These are phyloP conservation scores for Alternaria angustiovoidea DNA, from an alignment of 2,329 filamentous ascomycete genomes.

Conservation along the genomic window DNA sequence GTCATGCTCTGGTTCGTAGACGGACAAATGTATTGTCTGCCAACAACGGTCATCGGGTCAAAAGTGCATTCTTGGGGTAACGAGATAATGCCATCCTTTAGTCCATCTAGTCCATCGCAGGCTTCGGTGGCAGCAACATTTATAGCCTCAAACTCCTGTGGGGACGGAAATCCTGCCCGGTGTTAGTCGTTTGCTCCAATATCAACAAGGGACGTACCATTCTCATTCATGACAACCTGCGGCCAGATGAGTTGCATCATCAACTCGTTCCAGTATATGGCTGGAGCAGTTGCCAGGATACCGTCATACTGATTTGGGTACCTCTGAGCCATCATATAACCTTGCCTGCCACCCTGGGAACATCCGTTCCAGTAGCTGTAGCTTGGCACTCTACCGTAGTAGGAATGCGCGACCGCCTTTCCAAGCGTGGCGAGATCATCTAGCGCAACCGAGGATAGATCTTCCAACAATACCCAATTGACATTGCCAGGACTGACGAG, in stretches of 20 bases:
- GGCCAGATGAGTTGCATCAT: slow-evolving; percentile 31
- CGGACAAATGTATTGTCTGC: slow-evolving; percentile 15
- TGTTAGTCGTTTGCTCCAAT: neutral
- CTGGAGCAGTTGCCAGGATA: slow-evolving; percentile 42
- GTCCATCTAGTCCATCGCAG: slow-evolving; percentile 39
- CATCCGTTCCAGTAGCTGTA: slow-evolving; percentile 47
- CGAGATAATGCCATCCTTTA: slow-evolving; percentile 43
- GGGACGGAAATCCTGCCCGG: slow-evolving; percentile 10
- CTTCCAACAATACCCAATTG: slow-evolving; percentile 36
- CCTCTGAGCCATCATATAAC: slow-evolving; percentile 40
- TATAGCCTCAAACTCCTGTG: slow-evolving; percentile 35
- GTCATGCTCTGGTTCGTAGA: slow-evolving; percentile 10
- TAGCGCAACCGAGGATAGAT: slow-evolving; percentile 44
- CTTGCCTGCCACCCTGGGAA: slow-evolving; percentile 35
- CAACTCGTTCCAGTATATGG: slow-evolving; percentile 26
- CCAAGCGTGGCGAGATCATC: slow-evolving; percentile 41
- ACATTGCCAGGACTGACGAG: slow-evolving; percentile 25
- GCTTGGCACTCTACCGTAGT: slow-evolving; percentile 37
- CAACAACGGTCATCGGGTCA: slow-evolving; percentile 23
- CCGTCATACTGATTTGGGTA: slow-evolving; percentile 42
- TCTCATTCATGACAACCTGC: slow-evolving; percentile 38
- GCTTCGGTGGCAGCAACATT: slow-evolving; percentile 19
- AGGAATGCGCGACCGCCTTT: slow-evolving; percentile 35
- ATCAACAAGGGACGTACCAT: slow-evolving; percentile 8
- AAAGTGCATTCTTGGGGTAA: slow-evolving; percentile 34